These are phyloP conservation scores for Amaranthus hypochondriacus DNA, from an alignment of 148 eudicot species.

Conservation along the genomic window DNA sequence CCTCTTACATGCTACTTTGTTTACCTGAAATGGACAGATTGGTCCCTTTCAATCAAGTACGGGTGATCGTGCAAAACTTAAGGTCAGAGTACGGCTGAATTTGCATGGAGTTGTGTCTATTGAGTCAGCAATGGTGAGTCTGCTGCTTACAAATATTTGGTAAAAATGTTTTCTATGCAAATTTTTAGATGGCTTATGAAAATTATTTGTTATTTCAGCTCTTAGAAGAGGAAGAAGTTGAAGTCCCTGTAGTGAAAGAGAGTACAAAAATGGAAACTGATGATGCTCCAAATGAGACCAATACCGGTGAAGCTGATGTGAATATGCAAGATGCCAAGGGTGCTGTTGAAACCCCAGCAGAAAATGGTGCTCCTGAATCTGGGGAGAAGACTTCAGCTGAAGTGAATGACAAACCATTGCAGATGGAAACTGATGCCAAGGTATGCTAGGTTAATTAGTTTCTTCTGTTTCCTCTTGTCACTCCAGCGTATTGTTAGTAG, in stretches of 20 bases:
- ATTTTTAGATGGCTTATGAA: not conserved
- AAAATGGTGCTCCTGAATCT: conserved; percentile 71
- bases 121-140: conserved; percentile 82
- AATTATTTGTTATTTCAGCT: conserved; percentile 37
- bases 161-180: not conserved
- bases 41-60: conserved; percentile 76
- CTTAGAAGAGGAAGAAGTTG: conserved; percentile 83
- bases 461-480: not conserved
- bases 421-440: conserved; percentile 89
- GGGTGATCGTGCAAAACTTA: conserved; percentile 70
- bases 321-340: conserved; percentile 83
- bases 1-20: not conserved
- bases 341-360: conserved; percentile 40
- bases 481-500: not conserved
- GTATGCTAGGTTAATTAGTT: conserved; percentile 22
- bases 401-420: conserved; percentile 59
- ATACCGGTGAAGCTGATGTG: conserved; percentile 47
- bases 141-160: not conserved
- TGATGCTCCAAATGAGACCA: conserved; percentile 40
- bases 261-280: conserved; percentile 67
- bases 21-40: conserved; percentile 42
- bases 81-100: conserved; percentile 72
- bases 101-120: conserved; percentile 76
- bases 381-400: conserved; percentile 58
- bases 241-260: conserved; percentile 71